Evolutionary conservation across 805 yeast species (phyloP).

Genomic region (Komagataella mondaviorum): DNA sequence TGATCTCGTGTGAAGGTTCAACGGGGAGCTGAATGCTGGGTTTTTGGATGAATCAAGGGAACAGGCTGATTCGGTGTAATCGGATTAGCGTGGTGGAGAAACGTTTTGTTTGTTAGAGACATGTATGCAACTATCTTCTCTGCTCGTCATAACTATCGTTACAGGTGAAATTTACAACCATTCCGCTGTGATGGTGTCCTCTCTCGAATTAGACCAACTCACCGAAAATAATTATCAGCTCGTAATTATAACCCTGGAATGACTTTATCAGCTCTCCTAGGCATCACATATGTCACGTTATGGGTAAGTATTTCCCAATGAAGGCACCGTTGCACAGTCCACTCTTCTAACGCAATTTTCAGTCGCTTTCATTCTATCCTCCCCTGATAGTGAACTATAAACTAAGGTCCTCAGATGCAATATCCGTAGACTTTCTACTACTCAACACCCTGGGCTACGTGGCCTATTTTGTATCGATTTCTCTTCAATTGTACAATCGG

Average conservation of each 20-base stretch:
- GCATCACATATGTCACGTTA: conserved; percentile 1
- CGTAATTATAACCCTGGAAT: neutral
- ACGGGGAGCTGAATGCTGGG: neutral
- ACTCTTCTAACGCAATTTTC: neutral
- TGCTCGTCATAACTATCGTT: too few species aligned
- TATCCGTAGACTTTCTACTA: conserved; percentile 33
- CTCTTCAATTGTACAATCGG: conserved; percentile 23
- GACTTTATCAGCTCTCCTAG: neutral
- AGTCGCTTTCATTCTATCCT: conserved; percentile 37
- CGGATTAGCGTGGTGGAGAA: too few species aligned
- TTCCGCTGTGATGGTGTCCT: too few species aligned
- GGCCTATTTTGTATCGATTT: conserved; percentile 26
- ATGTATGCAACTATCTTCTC: too few species aligned
- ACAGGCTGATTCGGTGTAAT: neutral
- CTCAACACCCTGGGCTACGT: conserved; percentile 34
- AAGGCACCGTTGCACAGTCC: neutral
- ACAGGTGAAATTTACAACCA: too few species aligned
- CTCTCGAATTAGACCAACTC: neutral
- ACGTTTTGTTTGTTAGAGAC: too few species aligned
- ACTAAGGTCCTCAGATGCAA: conserved; percentile 29
- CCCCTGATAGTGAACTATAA: conserved; percentile 26
- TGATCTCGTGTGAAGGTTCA: neutral
- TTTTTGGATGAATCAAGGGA: neutral
- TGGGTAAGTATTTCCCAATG: conserved; percentile 2
- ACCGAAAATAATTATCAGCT: neutral